Base-by-base conservation (phyloP, 148 eudicot genomes). In the Tetragonia tetragonoides region DNA sequence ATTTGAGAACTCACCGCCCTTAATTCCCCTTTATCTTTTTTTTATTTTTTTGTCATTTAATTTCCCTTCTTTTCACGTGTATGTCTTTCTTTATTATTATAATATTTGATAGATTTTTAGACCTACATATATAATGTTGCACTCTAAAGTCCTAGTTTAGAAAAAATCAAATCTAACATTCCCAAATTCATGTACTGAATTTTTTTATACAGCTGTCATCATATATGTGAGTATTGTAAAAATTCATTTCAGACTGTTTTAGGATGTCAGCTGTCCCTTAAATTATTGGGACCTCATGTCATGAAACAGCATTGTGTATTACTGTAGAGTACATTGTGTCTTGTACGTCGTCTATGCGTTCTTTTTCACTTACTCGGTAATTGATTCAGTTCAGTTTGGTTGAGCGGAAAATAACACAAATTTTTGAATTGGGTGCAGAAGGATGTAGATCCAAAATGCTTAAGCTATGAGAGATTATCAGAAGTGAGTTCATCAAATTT, bases 391-490 rank as follows among this genome's bases (percentile, higher is more conserved):
- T 28, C 34, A 28, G 34, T 28, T 28, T 1, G 1, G 34, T 1
- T 28, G 1, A 28, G 34, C 34, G 34, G 34, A 28, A 28, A 28
- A 28, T 0, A 28, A 28, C 34, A 28, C 51, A 21, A 20, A 20
- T 18, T 57, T n/a, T n/a, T n/a, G n/a, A n/a, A n/a, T n/a, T 75
- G 68, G 54, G 24, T 79, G 77, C 90, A 91, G 97, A 87, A 91
- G 83, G 93, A 92, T 46, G 51, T 84, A 84, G 87, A 89, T 65
- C 86, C 87, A 69, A 90, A 90, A 78, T 85, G 90, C 84, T 75
- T 83, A 70, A 88, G 89, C 81, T 86, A 87, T 77, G 93, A 92
- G 72, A 84, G 95, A 86, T 70, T 87, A 85, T 90, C 95, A 85
- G 97, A 90, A 85, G 91, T 82, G 77, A 90, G 87, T 79, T 94